Evolutionary conservation across 139 green algal species (phyloP).

Genomic region (Chlorella sp.): DNA sequence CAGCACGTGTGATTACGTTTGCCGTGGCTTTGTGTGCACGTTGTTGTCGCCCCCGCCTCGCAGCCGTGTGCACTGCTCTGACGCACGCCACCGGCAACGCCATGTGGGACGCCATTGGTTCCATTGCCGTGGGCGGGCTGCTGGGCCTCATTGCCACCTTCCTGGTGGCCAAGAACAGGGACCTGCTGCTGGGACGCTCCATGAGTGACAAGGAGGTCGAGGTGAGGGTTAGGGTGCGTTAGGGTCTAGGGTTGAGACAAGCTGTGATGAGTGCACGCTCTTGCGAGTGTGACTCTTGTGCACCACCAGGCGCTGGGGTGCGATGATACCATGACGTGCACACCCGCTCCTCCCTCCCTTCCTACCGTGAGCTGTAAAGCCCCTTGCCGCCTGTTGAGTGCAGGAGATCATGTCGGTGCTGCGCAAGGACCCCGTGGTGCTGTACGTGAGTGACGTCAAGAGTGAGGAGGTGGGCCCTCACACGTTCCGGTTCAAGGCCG

Average conservation of each 20-base stretch:
- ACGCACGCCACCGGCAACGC: constrained; percentile 39
- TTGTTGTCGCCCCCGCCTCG: too few relatives aligned
- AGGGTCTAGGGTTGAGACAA: too few relatives aligned
- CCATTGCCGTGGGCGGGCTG: constrained; percentile 64
- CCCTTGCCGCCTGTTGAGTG: too few relatives aligned
- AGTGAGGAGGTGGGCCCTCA: constrained; percentile 81
- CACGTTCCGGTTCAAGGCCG: constrained; percentile 76
- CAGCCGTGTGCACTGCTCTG: constrained; percentile 25
- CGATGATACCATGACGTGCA: too few relatives aligned
- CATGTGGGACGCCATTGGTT: constrained; percentile 82
- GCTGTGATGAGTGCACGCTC: too few relatives aligned
- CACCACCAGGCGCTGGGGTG: too few relatives aligned
- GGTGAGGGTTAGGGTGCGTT: constrained; percentile 6
- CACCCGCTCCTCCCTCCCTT: too few relatives aligned
- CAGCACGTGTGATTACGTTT: too few relatives aligned
- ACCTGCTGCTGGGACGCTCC: constrained; percentile 71
- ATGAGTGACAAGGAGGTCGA: constrained; percentile 53
- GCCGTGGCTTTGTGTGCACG: too few relatives aligned
- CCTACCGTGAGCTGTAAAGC: too few relatives aligned
- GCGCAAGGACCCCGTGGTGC: constrained; percentile 14
- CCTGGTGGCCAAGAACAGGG: constrained; percentile 81
- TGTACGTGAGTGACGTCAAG: constrained; percentile 57
- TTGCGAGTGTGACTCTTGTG: too few relatives aligned
- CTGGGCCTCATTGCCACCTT: constrained; percentile 75
- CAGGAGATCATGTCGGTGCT: constrained; percentile 2